Evolutionary conservation across 2,329 filamentous ascomycete genomes (phyloP).

Genomic region (Cladophialophora yegresii): DNA sequence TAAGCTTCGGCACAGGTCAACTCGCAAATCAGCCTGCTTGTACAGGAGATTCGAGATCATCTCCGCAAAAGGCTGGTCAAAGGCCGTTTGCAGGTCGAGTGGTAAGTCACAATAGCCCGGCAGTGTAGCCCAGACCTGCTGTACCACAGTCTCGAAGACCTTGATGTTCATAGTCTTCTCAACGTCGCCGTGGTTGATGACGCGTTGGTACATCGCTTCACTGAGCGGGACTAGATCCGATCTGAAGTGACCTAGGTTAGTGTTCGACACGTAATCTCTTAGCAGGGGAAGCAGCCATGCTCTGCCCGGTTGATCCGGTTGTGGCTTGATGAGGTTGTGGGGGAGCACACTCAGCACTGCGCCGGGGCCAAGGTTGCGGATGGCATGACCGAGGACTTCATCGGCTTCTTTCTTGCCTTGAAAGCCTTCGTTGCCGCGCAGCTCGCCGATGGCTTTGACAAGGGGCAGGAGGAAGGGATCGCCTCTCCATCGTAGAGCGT

Average conservation of each 20-base stretch:
- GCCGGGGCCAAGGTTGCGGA: constrained; percentile 86
- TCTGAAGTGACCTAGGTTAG: constrained; percentile 80
- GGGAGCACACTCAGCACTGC: constrained; percentile 80
- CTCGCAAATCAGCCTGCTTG: constrained; percentile 81
- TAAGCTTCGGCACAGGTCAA: constrained; percentile 82
- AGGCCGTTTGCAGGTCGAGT: constrained; percentile 71
- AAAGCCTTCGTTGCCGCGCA: constrained; percentile 85
- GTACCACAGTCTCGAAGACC: constrained; percentile 94
- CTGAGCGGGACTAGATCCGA: constrained; percentile 85
- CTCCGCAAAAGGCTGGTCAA: constrained; percentile 88
- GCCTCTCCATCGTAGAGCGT: constrained; percentile 80
- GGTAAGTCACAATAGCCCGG: constrained; percentile 95
- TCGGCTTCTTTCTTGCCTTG: constrained; percentile 94
- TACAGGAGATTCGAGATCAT: constrained; percentile 89
- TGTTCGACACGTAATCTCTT: constrained; percentile 86
- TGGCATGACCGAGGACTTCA: constrained; percentile 80
- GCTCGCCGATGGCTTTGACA: constrained; percentile 77
- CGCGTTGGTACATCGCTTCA: constrained; percentile 82
- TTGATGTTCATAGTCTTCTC: constrained; percentile 96
- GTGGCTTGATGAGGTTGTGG: constrained; percentile 77
- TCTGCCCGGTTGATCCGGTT: constrained; percentile 75
- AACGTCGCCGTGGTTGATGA: constrained; percentile 75
- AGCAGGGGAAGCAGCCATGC: constrained; percentile 95
- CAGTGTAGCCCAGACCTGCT: constrained; percentile 91
- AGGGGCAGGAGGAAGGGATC: constrained; percentile 75